phyloP scores from a whole-genome alignment of 805 yeast species.

The Spathaspora passalidarum region DNA sequence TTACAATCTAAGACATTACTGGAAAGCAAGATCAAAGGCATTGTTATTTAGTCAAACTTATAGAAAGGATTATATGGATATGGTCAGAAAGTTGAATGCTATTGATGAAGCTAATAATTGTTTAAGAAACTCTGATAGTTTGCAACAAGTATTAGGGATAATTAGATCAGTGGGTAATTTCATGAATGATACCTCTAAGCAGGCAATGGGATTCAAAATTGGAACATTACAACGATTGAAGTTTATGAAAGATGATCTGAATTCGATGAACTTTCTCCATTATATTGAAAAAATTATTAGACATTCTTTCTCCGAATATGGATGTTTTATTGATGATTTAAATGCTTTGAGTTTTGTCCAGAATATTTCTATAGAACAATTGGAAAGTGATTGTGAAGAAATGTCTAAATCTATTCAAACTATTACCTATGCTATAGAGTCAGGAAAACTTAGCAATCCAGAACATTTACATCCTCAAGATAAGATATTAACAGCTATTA shows the following conservation, averaged over 20 bases:
- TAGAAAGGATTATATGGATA: conserved; percentile 75
- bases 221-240: conserved; percentile 86
- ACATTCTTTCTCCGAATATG: conserved; percentile 75
- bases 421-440: conserved; percentile 68
- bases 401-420: conserved; percentile 61
- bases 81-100: conserved; percentile 60
- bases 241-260: conserved; percentile 85
- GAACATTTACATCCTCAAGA: conserved; percentile 81
- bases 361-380: conserved; percentile 78
- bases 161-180: conserved; percentile 91
- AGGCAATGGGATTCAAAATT: conserved; percentile 88
- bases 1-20: conserved; percentile 80
- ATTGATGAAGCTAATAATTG: conserved; percentile 73
- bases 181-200: conserved; percentile 92
- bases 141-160: conserved; percentile 74
- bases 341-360: conserved; percentile 56
- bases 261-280: conserved; percentile 85
- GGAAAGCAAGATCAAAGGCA: conserved; percentile 91
- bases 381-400: conserved; percentile 67
- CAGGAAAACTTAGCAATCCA: conserved; percentile 84
- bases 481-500: conserved; percentile 56
- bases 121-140: conserved; percentile 60
- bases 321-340: conserved; percentile 72
- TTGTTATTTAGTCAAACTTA: conserved; percentile 64
- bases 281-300: conserved; percentile 90